Conservation (phyloP, 2,329 filamentous ascomycete genomes). For the Alternaria brassicicola region DNA sequence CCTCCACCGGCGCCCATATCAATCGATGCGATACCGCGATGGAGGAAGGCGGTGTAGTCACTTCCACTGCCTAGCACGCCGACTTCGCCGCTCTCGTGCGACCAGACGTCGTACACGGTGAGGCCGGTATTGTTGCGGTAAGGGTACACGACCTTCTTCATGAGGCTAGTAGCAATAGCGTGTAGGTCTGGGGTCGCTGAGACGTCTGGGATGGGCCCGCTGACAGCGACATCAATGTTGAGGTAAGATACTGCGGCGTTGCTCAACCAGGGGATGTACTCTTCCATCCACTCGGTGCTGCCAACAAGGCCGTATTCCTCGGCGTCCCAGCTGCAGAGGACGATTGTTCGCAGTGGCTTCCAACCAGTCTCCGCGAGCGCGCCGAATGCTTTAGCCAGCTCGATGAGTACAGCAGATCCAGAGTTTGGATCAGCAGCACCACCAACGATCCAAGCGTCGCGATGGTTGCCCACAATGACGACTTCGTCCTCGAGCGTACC, state of each 20-base stretch:
- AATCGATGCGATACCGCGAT: constrained; percentile 52
- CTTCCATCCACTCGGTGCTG: constrained; percentile 58
- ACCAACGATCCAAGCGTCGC: constrained; percentile 62
- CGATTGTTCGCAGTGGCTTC: constrained; percentile 59
- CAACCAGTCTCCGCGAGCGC: constrained; percentile 56
- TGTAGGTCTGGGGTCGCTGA: constrained; percentile 52
- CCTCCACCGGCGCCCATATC: constrained; percentile 52
- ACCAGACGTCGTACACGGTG: constrained; percentile 57
- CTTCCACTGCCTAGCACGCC: constrained; percentile 55
- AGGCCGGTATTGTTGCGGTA: constrained; percentile 46
- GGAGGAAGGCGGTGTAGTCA: constrained; percentile 57
- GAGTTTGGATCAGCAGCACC: constrained; percentile 61
- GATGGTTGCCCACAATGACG: constrained; percentile 59
- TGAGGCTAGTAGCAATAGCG: constrained; percentile 39
- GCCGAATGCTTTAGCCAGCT: constrained; percentile 58
- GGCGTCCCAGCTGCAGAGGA: constrained; percentile 53
- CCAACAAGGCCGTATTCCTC: constrained; percentile 50
- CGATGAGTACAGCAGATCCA: constrained; percentile 57
- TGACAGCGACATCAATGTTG: constrained; percentile 59
- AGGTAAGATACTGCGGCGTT: constrained; percentile 55
- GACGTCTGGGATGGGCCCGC: constrained; percentile 51
- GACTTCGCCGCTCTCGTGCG: constrained; percentile 43
- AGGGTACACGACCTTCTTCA: constrained; percentile 53
- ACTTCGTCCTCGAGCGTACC: constrained; percentile 65
- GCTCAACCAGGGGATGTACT: constrained; percentile 56